Base-by-base conservation (phyloP, 2,329 filamentous ascomycete species). In the Zasmidium angulare region DNA sequence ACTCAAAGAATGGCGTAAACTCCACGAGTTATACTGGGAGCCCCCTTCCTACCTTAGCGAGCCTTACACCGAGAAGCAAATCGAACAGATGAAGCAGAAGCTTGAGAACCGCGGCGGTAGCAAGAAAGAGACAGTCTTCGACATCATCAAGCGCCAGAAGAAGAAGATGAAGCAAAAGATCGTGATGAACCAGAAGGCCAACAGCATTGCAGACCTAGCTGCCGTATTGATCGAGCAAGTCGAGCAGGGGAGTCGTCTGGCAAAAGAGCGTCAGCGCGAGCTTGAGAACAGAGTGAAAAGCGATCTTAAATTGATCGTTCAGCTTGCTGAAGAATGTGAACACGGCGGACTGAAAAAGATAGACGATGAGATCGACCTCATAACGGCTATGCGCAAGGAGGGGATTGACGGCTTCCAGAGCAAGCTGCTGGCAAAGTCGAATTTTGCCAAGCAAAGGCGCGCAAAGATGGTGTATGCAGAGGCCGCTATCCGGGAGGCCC, bases 171-270 rank as follows among this genome's bases (percentile, higher is more conserved):
- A 79, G 60, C 76, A 81, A 21, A 80, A 79, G n/a, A 77, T 76
- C 56, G 75, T 87, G 48, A 86, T 87, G 84, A 77, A 88, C 68
- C 85, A 88, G 70, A 86, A 84, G 70, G 84, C 83, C n/a, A 87
- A 85, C 58, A 80, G 78, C 47, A 78, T 86, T 20, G 85, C 84
- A 3, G 86, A 88, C 67, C 70, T 86, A 22, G 84, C 84, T 0
- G 81, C 82, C 20, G 83, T 86, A 2, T 69, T 87, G 54, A 62
- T 72, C 23, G 77, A 81, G 61, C 82, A 84, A 66, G 74, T 80
- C 46, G 66, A 75, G 49, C 71, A 69, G 43, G 74, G 71, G 12
- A 59, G 26, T 1, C 53, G 59, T 29, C 71, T 71, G 56, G 60
- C 55, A 47, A 60, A 59, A 61, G 71, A 61, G 26, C 68, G 53